A percentile compares a stretch with the other conserved stretches of the same genome.
Evolutionary conservation across 2,329 filamentous ascomycete species (phyloP).

Genomic region (Fusarium sterilihyphosum): DNA sequence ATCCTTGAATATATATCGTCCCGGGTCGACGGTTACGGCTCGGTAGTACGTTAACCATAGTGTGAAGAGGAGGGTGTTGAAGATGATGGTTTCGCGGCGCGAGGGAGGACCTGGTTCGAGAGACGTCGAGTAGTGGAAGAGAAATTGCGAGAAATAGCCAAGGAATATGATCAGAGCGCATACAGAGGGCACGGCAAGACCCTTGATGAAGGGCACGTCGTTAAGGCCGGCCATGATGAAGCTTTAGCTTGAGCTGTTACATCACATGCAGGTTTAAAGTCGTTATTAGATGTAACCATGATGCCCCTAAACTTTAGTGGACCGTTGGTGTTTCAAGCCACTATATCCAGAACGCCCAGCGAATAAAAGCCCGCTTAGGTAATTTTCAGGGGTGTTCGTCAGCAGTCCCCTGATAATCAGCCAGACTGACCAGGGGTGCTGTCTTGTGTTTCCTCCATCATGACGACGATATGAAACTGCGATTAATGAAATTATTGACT

Average conservation of each 20-base stretch:
- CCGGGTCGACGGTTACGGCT: slow-evolving; percentile 67
- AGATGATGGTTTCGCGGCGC: slow-evolving; percentile 64
- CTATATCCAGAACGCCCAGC: slow-evolving; percentile 5
- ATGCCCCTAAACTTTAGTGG: slow-evolving; percentile 10
- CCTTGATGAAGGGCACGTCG: slow-evolving; percentile 57
- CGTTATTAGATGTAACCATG: slow-evolving; percentile 1
- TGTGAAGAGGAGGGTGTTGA: slow-evolving; percentile 72
- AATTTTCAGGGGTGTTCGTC: slow-evolving; percentile 34
- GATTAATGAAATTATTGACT: neutral
- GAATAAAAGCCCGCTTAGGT: slow-evolving; percentile 25
- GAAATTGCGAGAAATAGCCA: slow-evolving; percentile 75
- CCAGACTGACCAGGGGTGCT: slow-evolving; percentile 21
- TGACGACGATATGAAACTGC: slow-evolving; percentile 8
- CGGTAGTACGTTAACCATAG: slow-evolving; percentile 77
- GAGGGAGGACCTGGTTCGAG: slow-evolving; percentile 70
- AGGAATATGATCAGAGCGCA: slow-evolving; percentile 74
- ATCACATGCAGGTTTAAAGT: slow-evolving; percentile 16
- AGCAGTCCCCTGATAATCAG: slow-evolving; percentile 30
- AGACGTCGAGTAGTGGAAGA: slow-evolving; percentile 66
- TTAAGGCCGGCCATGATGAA: slow-evolving; percentile 54
- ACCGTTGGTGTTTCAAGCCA: neutral
- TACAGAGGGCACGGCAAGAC: slow-evolving; percentile 75
- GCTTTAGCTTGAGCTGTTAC: slow-evolving; percentile 4
- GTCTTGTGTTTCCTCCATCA: slow-evolving; percentile 19
- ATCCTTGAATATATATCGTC: slow-evolving; percentile 60